Base-by-base conservation (phyloP, 2,329 filamentous ascomycete genomes). In the Fonsecaea erecta region DNA sequence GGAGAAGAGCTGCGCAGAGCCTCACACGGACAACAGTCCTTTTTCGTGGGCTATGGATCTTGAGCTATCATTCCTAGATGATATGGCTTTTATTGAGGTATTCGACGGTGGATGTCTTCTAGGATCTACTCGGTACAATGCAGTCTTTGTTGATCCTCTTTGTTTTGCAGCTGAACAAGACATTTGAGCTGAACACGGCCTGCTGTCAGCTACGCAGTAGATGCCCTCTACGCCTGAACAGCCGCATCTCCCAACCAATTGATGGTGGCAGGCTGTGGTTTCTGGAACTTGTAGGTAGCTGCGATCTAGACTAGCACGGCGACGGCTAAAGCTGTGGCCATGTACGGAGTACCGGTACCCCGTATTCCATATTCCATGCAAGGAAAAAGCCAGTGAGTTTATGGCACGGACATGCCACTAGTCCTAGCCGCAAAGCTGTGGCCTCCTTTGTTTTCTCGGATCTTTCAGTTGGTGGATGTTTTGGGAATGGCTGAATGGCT, bases 401-500 rank as follows among this genome's bases (percentile, higher is more conserved):
- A 30, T 30, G 3, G 28, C 40, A 46, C 21, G n/a, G 18, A 46
- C 7, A 46, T 46, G 40, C 18, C 9, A 24, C 43, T 48, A 48
- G 43, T 2, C 5, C 43, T 26, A 24, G 43, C 43, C 26, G 18
- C 43, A 24, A 18, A 48, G 14, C 37, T 11, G 37, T 40, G 43
- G 43, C 9, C 43, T 26, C 9, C 43, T 48, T 48, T 48, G 43
- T 26, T n/a, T n/a, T 48, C 43, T 48, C 43, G 43, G 21, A 48
- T 48, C 43, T 48, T 48, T 14, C 18, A 24, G 11, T 48, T 48
- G n/a, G 18, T 48, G 43, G 43, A 48, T 48, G 43, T 21, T 48
- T 48, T 48, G 43, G 18, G 43, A 48, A 48, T 48, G 43, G 43
- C 21, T 48, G 32, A n/a, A n/a, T n/a, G n/a, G n/a, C n/a, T n/a